phyloP scores from a whole-genome alignment of 495 filamentous ascomycete genomes.

The Penicillium malachiteum region DNA sequence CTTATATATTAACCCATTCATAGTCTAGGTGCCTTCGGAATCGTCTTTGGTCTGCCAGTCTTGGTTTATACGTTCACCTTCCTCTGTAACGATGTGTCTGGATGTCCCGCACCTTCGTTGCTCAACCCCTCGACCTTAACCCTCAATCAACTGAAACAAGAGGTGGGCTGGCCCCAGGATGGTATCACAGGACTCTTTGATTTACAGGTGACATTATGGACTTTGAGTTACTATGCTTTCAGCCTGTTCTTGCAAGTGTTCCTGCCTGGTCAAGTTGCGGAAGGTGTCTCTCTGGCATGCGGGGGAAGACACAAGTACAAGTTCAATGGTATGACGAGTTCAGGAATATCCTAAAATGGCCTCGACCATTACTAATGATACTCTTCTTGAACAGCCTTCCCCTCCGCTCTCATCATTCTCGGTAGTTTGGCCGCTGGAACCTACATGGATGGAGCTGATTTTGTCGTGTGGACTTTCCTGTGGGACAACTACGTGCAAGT shows the following conservation, averaged over 20 bases:
- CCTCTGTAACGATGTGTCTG: conserved; percentile 86
- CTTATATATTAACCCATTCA: conserved; percentile 20
- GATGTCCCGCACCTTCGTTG: conserved; percentile 86
- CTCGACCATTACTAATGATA: conserved; percentile 6
- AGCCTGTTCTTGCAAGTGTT: conserved; percentile 72
- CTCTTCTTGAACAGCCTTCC: conserved; percentile 59
- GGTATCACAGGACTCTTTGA: conserved; percentile 63
- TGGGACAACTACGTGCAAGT: conserved; percentile 86
- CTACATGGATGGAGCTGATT: conserved; percentile 71
- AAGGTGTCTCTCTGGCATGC: conserved; percentile 67
- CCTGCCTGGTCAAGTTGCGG: conserved; percentile 70
- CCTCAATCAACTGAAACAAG: conserved; percentile 67
- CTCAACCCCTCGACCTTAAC: conserved; percentile 71
- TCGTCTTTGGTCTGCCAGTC: conserved; percentile 74
- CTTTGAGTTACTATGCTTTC: conserved; percentile 76
- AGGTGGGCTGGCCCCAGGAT: conserved; percentile 74
- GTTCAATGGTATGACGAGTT: conserved; percentile 68
- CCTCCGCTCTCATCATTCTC: conserved; percentile 69
- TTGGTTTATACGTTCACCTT: conserved; percentile 75
- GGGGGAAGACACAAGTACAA: conserved; percentile 83
- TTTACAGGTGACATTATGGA: conserved; percentile 59
- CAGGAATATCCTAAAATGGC: not conserved
- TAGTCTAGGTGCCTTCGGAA: conserved; percentile 72
- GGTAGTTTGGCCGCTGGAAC: conserved; percentile 69
- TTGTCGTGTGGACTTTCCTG: conserved; percentile 88